These are phyloP conservation scores for Haplosporangium sp. DNA, from an alignment of 371 early-diverging fungal genomes.

Conservation along the genomic window DNA sequence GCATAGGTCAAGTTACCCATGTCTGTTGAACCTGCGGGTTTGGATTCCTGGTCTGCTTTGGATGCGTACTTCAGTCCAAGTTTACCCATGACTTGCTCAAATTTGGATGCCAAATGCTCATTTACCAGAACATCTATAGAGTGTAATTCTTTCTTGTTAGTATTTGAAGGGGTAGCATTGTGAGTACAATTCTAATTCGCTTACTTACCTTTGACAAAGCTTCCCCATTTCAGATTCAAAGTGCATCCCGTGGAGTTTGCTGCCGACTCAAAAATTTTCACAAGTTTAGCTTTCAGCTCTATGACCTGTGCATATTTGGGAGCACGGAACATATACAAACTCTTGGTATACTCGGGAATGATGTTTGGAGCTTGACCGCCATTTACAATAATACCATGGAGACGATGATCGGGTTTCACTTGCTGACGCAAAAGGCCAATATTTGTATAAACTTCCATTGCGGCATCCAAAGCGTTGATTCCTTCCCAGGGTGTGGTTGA, in stretches of 20 bases:
- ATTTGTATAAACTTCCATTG: slow-evolving; percentile 69
- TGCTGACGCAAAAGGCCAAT: slow-evolving; percentile 80
- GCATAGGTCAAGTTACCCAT: slow-evolving; percentile 73
- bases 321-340: slow-evolving; percentile 61
- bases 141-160: not conserved
- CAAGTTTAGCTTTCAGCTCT: slow-evolving; percentile 52
- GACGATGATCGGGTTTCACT: slow-evolving; percentile 62
- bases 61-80: slow-evolving; percentile 40
- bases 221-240: slow-evolving; percentile 53
- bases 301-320: slow-evolving; percentile 55
- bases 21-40: slow-evolving; percentile 62
- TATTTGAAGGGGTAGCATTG: not conserved
- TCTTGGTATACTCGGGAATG: slow-evolving; percentile 61
- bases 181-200: not conserved
- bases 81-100: slow-evolving; percentile 58
- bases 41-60: slow-evolving; percentile 35
- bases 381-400: slow-evolving; percentile 71
- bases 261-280: slow-evolving; percentile 60
- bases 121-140: slow-evolving; percentile 63
- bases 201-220: slow-evolving; percentile 47
- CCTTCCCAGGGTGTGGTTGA: slow-evolving; percentile 80
- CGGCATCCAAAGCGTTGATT: slow-evolving; percentile 81
- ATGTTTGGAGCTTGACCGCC: slow-evolving; percentile 63
- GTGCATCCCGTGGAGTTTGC: slow-evolving; percentile 70
- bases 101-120: slow-evolving; percentile 57